phyloP scores from a whole-genome alignment of 2,329 filamentous ascomycete genomes.

The Microdochium bolleyi region DNA sequence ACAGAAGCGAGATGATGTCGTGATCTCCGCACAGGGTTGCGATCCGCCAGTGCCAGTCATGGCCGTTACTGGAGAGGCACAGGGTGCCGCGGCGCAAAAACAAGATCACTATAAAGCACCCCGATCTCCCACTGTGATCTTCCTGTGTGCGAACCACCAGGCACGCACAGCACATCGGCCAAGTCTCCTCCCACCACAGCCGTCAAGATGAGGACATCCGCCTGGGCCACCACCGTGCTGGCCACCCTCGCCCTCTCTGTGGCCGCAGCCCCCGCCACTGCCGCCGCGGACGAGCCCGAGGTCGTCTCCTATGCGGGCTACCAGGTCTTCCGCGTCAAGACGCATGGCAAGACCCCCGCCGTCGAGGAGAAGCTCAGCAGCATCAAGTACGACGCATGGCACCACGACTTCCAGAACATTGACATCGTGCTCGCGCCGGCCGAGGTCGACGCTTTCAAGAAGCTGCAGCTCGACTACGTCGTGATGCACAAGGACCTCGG shows the following conservation, averaged over 20 bases:
- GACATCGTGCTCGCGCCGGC: slow-evolving; percentile 23
- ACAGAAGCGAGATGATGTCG: too few species aligned
- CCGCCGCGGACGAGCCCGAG: not conserved
- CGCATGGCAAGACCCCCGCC: slow-evolving; percentile 26
- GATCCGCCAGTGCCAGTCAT: too few species aligned
- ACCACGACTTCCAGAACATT: slow-evolving; percentile 13
- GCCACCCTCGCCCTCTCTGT: not conserved
- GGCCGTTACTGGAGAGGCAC: too few species aligned
- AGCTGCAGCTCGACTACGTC: slow-evolving; percentile 18
- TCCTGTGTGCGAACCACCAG: too few species aligned
- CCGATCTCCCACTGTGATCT: too few species aligned
- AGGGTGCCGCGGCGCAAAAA: too few species aligned
- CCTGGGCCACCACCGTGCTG: not conserved
- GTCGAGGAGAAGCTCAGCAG: slow-evolving; percentile 23
- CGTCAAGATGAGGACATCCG: not conserved
- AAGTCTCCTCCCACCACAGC: too few species aligned
- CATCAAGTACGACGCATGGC: slow-evolving; percentile 15
- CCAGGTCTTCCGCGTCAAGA: slow-evolving; percentile 36
- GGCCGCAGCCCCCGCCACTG: slow-evolving; percentile 2
- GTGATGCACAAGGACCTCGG: slow-evolving; percentile 21
- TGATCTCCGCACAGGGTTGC: too few species aligned
- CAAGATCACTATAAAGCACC: too few species aligned
- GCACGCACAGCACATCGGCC: too few species aligned
- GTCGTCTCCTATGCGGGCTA: slow-evolving; percentile 29
- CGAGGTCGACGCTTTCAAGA: slow-evolving; percentile 17